phyloP scores from a whole-genome alignment of 345 rosid genomes.

The Gossypium turneri region DNA sequence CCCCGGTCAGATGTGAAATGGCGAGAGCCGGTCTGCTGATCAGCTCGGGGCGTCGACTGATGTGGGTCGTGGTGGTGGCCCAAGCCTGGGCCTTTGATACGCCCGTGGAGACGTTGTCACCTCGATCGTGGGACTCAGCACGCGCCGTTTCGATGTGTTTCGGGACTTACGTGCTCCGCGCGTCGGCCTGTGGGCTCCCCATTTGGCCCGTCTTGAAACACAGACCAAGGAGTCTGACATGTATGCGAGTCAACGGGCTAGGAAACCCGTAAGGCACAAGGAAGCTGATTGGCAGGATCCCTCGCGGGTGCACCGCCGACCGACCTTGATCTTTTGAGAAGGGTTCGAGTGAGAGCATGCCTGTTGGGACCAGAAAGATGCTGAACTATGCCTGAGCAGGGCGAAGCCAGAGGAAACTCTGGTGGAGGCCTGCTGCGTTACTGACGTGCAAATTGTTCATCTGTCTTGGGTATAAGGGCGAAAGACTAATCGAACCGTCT shows the following conservation, averaged over 20 bases:
- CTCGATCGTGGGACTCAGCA: too few species aligned
- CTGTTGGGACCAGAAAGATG: conserved; percentile 28
- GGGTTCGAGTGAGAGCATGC: conserved; percentile 25
- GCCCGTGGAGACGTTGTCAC: too few species aligned
- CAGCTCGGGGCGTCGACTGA: too few species aligned
- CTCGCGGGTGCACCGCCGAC: conserved; percentile 23
- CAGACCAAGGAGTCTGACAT: conserved; percentile 61
- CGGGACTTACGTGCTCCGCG: too few species aligned
- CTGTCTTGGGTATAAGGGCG: conserved; percentile 40
- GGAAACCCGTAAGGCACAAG: conserved; percentile 15
- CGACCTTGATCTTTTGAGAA: conserved; percentile 28
- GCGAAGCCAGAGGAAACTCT: conserved; percentile 30
- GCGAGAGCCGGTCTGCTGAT: too few species aligned
- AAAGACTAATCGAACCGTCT: conserved; percentile 42
- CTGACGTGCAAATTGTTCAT: conserved; percentile 30
- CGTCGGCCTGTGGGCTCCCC: too few species aligned
- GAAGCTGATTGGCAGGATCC: conserved; percentile 17
- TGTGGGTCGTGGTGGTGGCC: too few species aligned
- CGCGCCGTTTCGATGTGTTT: rapidly evolving
- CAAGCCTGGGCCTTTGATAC: too few species aligned
- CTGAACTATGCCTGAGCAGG: conserved; percentile 31
- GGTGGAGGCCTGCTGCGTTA: conserved; percentile 31
- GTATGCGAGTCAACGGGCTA: conserved; percentile 42
- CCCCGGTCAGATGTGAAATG: too few species aligned
- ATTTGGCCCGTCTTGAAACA: conserved; percentile 48